Conservation (phyloP, 306 rosid species). For the Castanea sativa region DNA sequence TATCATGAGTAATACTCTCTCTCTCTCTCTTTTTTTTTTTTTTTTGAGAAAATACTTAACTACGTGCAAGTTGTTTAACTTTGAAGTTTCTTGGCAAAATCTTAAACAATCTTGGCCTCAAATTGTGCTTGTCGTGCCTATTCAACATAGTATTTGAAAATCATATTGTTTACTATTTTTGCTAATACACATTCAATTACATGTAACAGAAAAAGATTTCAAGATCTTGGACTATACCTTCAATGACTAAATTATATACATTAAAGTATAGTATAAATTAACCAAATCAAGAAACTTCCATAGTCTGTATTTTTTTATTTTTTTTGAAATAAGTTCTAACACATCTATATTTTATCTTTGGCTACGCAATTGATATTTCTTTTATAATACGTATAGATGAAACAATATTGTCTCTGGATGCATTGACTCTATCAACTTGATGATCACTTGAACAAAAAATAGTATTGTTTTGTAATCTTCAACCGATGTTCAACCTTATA, state of each 20-base stretch:
- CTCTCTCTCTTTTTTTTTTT: neutral
- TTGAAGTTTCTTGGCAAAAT: too few species aligned
- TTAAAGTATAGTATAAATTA: neutral
- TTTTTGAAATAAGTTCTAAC: neutral
- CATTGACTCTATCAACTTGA: neutral
- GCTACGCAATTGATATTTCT: neutral
- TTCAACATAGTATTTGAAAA: neutral
- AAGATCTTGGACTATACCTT: slow-evolving; percentile 24
- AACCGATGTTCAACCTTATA: neutral
- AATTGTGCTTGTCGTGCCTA: neutral
- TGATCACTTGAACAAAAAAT: neutral
- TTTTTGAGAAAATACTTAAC: neutral
- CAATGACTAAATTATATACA: slow-evolving; percentile 6
- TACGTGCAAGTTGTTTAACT: neutral
- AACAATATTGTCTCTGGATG: neutral
- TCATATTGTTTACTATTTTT: neutral
- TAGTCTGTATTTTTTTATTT: neutral
- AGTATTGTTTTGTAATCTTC: neutral
- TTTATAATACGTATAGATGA: too few species aligned
- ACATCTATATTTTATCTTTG: neutral
- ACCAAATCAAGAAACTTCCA: neutral
- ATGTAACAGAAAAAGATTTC: slow-evolving; percentile 6
- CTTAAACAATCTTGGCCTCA: neutral
- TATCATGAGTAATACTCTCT: too few species aligned
- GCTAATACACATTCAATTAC: neutral